Evolutionary conservation across 2,329 filamentous ascomycete species (phyloP).

Genomic region (Neocucurbitaria cava): DNA sequence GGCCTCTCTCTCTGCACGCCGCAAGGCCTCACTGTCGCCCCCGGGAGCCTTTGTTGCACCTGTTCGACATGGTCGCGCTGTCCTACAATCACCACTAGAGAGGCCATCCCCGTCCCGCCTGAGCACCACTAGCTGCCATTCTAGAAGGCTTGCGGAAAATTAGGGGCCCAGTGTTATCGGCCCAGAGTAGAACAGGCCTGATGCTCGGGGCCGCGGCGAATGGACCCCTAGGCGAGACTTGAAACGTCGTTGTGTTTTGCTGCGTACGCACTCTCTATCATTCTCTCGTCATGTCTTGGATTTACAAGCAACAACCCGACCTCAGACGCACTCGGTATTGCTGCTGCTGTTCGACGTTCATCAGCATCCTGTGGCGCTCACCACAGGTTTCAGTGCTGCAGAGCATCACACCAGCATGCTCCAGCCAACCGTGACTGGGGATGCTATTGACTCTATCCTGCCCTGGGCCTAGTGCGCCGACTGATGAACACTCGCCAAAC

Average conservation of each 20-base stretch:
- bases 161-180: conserved; percentile 24
- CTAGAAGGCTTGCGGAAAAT: conserved; percentile 48
- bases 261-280: conserved; percentile 14
- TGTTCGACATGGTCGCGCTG: conserved; percentile 33
- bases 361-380: conserved; percentile 16
- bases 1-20: conserved; percentile 6
- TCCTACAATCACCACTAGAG: conserved; percentile 24
- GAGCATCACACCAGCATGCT: conserved; percentile 14
- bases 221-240: conserved; percentile 19
- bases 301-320: conserved; percentile 11
- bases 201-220: conserved; percentile 26
- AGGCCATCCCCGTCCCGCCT: conserved; percentile 33
- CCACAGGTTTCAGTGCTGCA: conserved; percentile 18
- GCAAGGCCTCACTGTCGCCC: conserved; percentile 7
- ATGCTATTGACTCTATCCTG: conserved; percentile 14
- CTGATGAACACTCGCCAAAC: conserved; percentile 33
- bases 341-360: conserved; percentile 21
- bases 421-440: conserved; percentile 19
- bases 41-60: conserved; percentile 23
- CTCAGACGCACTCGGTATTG: conserved; percentile 1
- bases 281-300: conserved; percentile 17
- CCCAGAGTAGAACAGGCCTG: conserved; percentile 19
- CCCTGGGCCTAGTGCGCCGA: conserved; percentile 18
- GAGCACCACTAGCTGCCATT: conserved; percentile 42
- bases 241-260: conserved; percentile 34